Evolutionary conservation across 768 basidiomycete genomes (phyloP), one percentile per base, ranked within the genome.

Genomic region (Leucocoprinus birnbaumii): DNA sequence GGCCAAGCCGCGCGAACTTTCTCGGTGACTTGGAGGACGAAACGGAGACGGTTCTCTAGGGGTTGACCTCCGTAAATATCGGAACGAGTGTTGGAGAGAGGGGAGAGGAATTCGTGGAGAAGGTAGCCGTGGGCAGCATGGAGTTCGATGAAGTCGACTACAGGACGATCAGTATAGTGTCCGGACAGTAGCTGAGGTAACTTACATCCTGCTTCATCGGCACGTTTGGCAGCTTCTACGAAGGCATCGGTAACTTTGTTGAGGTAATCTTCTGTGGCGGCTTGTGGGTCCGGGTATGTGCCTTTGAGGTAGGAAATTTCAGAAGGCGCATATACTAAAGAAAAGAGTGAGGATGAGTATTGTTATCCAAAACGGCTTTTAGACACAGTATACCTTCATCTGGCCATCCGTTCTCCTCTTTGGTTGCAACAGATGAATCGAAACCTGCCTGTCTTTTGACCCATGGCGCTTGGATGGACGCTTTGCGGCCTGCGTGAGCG

Each of bases 61-160:
- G 53, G 27, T 16, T 49, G 41, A 5, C 53, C 53, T 11, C 53
- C 53, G 22, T 45, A 54, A 2, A 37, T 54, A 19, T 54, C 53
- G 14, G 16, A 26, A 10, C 53, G 53, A n/a, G 31, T 14, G 24
- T 54, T 54, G 26, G 53, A 54, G 16, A 54, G 53, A 24, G 53
- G 53, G 4, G 53, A 54, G 9, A 86, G 65, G 70, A 92, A 94
- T 21, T 72, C 62, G 65, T 84, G 80, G 1, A 86, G 31, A n/a
- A 89, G 78, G 63, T 87, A 86, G 27, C 74, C 87, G 62, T 91
- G 88, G 1, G 87, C 89, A 7, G 68, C 80, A 62, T 91, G 89
- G 16, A 91, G 60, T 64, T 91, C 87, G 34, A 89, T 83, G 63
- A 86, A 84, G 65, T 87, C 84, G 61, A 82, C 84, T 85, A 41